These are phyloP conservation scores for Dactylorhiza incarnata DNA, from an alignment of 106 monocot species.

Conservation along the genomic window DNA sequence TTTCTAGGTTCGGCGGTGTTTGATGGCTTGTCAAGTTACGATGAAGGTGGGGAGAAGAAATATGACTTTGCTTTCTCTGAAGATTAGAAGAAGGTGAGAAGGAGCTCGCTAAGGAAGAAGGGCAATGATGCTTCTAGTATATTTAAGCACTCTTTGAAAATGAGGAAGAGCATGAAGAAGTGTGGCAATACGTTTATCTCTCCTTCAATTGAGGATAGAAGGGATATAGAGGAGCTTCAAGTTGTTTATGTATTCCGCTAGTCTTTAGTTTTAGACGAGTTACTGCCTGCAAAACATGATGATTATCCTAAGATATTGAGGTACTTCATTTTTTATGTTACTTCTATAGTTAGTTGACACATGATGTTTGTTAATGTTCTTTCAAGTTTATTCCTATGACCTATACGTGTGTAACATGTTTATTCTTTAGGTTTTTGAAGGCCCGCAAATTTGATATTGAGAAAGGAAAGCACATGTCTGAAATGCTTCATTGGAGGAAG, in stretches of 20 bases:
- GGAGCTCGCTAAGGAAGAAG: conserved; percentile 46
- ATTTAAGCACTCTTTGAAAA: conserved; percentile 42
- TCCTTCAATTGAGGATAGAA: conserved; percentile 20
- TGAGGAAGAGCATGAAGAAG: conserved; percentile 19
- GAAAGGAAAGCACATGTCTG: conserved; percentile 57
- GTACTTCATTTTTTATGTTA: conserved; percentile 13
- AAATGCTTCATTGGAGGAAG: conserved; percentile 65
- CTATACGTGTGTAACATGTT: neutral
- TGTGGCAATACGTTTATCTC: neutral
- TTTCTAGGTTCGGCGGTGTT: conserved; percentile 25
- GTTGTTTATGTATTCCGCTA: conserved; percentile 46
- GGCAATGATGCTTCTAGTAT: conserved; percentile 52
- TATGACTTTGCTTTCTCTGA: conserved; percentile 51
- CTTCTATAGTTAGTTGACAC: neutral
- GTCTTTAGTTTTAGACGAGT: conserved; percentile 37
- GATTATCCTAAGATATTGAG: conserved; percentile 49
- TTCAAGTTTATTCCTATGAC: neutral
- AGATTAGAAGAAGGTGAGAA: conserved; percentile 48
- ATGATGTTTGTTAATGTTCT: neutral
- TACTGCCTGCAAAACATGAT: conserved; percentile 41
- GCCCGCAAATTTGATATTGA: conserved; percentile 65
- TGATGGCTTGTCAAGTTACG: conserved; percentile 39
- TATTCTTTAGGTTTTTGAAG: conserved; percentile 41
- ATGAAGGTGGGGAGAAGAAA: conserved; percentile 35
- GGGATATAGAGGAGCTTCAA: conserved; percentile 37